Evolutionary conservation across 2,329 filamentous ascomycete species (phyloP), one percentile per base, ranked within the genome.

Genomic region (Atkinsonella texensis): DNA sequence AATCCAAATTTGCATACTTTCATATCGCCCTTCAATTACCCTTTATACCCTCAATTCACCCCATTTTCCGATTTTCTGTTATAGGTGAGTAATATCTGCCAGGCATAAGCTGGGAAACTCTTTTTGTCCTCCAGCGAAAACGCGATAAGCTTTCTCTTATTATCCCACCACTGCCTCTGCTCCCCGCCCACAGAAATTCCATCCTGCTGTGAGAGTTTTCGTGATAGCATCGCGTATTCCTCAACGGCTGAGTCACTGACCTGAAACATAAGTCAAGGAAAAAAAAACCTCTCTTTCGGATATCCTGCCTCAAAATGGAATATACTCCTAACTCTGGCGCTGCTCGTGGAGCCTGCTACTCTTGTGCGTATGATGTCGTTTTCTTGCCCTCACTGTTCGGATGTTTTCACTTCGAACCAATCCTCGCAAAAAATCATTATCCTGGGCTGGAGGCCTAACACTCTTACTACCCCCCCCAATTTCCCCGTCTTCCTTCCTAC

Each of bases 281-380:
- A 13, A 50, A 31, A 50, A 46, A 35, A n/a, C 28, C 33, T 33
- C 32, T 15, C 5, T n/a, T 17, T 33, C n/a, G 8, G n/a, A 3
- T 23, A 20, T 17, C n/a, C 11, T 33, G 12, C 28, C 35, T 46
- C 43, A 52, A 18, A 39, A 76, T 76, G 74, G 73, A 76, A 52
- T 52, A 48, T 40, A 35, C 48, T 50, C 40, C 53, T 38, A 52
- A 54, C 31, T 35, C 53, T 48, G 53, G 53, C 23, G 53, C 50
- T 50, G 32, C 63, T 52, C 70, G 68, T 56, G 73, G 74, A 61
- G 69, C 72, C 57, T 77, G 74, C 69, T 77, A 76, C 65, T 73
- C 70, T 59, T 75, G 72, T 75, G 61, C 73, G 72, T 70, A 44
- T n/a, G 20, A 38, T 39, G 3, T n/a, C n/a, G 32, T 28, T 9